phyloP scores from a whole-genome alignment of 768 basidiomycete species.

The Pilatotrama ljubarskyi region DNA sequence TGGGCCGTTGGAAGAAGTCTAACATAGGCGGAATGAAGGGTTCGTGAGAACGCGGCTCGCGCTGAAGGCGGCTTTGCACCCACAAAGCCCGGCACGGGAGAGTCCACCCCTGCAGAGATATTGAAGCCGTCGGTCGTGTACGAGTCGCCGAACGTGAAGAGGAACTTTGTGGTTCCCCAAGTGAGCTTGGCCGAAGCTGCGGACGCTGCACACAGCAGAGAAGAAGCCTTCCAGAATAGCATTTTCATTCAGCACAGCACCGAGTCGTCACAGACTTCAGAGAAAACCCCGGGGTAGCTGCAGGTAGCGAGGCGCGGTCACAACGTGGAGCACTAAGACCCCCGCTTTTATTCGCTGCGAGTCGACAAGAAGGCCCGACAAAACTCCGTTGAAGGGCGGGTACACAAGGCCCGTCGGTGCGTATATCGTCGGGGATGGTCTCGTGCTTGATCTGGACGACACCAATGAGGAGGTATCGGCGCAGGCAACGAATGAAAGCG shows the following conservation, averaged over 20 bases:
- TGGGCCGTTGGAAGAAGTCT: conserved; percentile 63
- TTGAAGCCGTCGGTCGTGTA: conserved; percentile 63
- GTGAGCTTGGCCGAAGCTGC: conserved; percentile 34
- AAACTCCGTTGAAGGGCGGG: conserved; percentile 5
- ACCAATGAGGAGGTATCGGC: background rate
- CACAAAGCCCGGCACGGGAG: conserved; percentile 52
- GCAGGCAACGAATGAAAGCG: background rate
- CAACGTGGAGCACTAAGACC: background rate
- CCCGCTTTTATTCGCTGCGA: conserved; percentile 7
- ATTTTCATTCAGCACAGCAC: conserved; percentile 5
- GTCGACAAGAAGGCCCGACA: conserved; percentile 6
- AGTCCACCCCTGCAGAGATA: conserved; percentile 54
- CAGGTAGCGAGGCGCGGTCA: background rate
- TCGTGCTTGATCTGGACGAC: background rate
- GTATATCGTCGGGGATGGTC: background rate
- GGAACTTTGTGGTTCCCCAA: conserved; percentile 53
- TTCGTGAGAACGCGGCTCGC: conserved; percentile 9
- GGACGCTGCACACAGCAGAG: conserved; percentile 15
- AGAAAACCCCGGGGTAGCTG: background rate
- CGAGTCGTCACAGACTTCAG: background rate
- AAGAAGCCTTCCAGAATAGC: conserved; percentile 11
- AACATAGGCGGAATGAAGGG: background rate
- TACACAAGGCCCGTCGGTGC: conserved; percentile 8
- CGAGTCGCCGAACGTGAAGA: conserved; percentile 66
- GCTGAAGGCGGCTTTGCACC: conserved; percentile 22